These are phyloP conservation scores for Kuraishia capsulata DNA, from an alignment of 805 yeast genomes.

Conservation along the genomic window DNA sequence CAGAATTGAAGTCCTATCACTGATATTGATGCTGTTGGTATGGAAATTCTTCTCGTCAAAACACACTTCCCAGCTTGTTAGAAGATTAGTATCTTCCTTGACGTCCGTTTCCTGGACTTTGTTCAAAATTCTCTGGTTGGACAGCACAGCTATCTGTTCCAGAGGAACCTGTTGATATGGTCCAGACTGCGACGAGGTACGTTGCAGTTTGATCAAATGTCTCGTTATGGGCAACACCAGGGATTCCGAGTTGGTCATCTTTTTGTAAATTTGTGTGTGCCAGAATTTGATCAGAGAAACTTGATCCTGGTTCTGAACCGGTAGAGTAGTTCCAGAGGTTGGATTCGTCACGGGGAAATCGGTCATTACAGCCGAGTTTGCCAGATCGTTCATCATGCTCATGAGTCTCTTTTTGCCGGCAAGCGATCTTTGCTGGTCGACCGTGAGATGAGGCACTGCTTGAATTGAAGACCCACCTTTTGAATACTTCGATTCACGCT, in stretches of 20 bases:
- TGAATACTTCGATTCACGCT: neutral
- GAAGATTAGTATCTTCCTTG: constrained; percentile 4
- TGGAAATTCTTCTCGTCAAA: constrained; percentile 18
- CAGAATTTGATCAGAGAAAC: constrained; percentile 18
- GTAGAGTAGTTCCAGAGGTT: neutral
- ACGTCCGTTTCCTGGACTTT: neutral
- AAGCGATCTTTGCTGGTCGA: neutral
- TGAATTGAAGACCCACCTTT: neutral
- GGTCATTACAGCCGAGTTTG: neutral
- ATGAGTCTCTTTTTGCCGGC: neutral
- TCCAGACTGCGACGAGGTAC: neutral
- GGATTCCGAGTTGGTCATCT: constrained; percentile 11
- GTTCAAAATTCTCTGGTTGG: constrained; percentile 1
- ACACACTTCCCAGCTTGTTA: constrained; percentile 23
- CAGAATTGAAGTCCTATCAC: constrained; percentile 12
- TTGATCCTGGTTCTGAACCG: constrained; percentile 10
- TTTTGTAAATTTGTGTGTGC: constrained; percentile 18
- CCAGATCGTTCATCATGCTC: neutral
- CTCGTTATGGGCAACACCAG: constrained; percentile 2
- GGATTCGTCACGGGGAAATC: neutral
- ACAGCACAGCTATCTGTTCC: constrained; percentile 3
- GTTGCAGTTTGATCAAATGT: neutral
- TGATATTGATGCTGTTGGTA: constrained; percentile 17
- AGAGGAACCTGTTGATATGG: neutral
- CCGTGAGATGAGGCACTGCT: neutral